Evolutionary conservation across 352 stramenopile genomes (phyloP).

Genomic region (Peronospora tabacina): DNA sequence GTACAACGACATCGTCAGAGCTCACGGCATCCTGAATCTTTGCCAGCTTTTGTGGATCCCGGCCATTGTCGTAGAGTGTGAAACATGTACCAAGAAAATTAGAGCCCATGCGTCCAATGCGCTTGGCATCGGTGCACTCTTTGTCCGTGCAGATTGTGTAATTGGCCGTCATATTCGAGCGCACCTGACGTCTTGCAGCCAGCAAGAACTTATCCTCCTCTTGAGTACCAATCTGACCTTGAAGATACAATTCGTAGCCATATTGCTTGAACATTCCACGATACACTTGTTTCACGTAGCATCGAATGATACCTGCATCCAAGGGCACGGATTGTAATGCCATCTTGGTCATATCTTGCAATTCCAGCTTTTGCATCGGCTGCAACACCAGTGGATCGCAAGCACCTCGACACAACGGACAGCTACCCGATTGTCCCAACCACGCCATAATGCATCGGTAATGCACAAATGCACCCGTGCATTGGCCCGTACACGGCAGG

Average conservation of each 20-base stretch:
- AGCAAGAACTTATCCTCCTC: conserved; percentile 79
- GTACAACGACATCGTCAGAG: conserved; percentile 48
- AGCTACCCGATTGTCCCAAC: conserved; percentile 77
- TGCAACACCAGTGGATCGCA: conserved; percentile 79
- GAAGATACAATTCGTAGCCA: conserved; percentile 75
- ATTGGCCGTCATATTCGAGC: conserved; percentile 86
- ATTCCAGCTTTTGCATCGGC: conserved; percentile 74
- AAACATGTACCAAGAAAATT: conserved; percentile 86
- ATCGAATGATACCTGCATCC: conserved; percentile 80
- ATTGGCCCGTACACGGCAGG: conserved; percentile 70
- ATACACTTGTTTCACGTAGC: conserved; percentile 85
- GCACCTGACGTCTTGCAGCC: conserved; percentile 66
- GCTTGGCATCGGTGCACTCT: conserved; percentile 56
- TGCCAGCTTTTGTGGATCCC: conserved; percentile 80
- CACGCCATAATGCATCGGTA: conserved; percentile 87
- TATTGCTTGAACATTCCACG: conserved; percentile 85
- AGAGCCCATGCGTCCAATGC: conserved; percentile 84
- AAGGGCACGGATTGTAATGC: conserved; percentile 70
- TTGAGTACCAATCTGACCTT: conserved; percentile 76
- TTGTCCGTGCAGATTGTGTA: conserved; percentile 83
- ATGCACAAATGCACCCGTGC: conserved; percentile 73
- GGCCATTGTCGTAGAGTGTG: conserved; percentile 84
- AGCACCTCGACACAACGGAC: conserved; percentile 67
- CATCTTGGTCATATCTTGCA: conserved; percentile 72
- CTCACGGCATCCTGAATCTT: conserved; percentile 83